Evolutionary conservation across 257 asterid genomes (phyloP), one percentile per base, ranked within the genome.

Genomic region (Asclepias syriaca): DNA sequence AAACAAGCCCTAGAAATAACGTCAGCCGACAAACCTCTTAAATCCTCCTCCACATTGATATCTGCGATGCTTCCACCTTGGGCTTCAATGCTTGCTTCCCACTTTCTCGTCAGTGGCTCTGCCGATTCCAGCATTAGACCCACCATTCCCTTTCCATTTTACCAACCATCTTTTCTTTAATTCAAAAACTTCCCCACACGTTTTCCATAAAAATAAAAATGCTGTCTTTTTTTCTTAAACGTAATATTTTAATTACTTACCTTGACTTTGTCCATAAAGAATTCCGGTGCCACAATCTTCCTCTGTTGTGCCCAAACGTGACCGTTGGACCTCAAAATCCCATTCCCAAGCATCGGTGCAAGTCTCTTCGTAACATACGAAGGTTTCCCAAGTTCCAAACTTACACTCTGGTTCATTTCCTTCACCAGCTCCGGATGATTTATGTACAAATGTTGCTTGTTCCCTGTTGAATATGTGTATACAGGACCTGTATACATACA

Each of bases 311-410:
- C 89, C 97, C 97, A 92, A 21, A 82, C 8, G 22, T 77, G 87
- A 16, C 94, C 97, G 60, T 92, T 92, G 72, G 97, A 89, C 77
- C 97, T 89, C 78, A 92, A 73, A 54, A 89, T 82, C 18, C 97
- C 97, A 83, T 86, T 89, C 21, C 97, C 97, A 77, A 92, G 97
- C 90, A 92, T 79, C 1, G 97, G 97, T n/a, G 93, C 89, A 11
- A 89, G 96, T 73, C 96, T 83, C 75, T 89, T 92, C 3, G 94
- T 89, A 68, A 92, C 86, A 32, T 92, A 87, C 6, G 88, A 80
- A 74, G 96, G 96, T 82, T 92, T 92, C 22, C 97, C 97, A 63
- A 92, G 80, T 40, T 77, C 84, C 54, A 77, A 75, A 43, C 84
- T 78, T 5, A 56, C 63, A 50, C 85, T 84, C 8, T 83, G 88